Evolutionary conservation across 345 rosid genomes (phyloP), one percentile per base, ranked within the genome.

Genomic region (Eucalyptus pauciflora): DNA sequence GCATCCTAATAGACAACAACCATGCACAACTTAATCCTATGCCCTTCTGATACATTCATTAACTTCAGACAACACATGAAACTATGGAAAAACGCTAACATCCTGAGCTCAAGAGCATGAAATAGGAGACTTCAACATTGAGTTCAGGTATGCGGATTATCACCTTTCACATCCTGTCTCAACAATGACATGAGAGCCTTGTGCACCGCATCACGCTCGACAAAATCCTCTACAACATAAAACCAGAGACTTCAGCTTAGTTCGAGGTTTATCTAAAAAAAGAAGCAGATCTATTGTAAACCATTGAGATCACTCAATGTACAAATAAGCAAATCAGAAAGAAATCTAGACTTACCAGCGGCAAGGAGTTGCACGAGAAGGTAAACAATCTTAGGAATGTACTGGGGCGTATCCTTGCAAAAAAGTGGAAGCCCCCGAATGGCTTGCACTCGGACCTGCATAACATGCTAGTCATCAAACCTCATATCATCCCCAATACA

Each of bases 101-200:
- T 46, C 86, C 54, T 16, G 89, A 49, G 27, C 87, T 37, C 52
- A 81, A 20, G 13, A 52, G 85, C 41, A 29, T 80, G 50, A 25
- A 58, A 41, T 10, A 37, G 86, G 45, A 33, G 46, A 43, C 87
- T 58, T 58, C n/a, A 33, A 29, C n/a, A 49, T 89, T 50, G 50
- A 20, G 25, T 43, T 37, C 43, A 58, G 50, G 64, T 17, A 49
- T 14, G 79, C 13, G 37, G 37, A 49, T 80, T 89, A 86, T 89
- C 92, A 98, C 99, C 99, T 96, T 98, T 97, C 50, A 95, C 96
- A 92, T 98, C 99, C 94, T 97, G 99, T 93, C 99, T 94, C 94
- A 97, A 86, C 91, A 98, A 88, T 54, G 99, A 96, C 99, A 98
- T 95, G 62, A 98, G 94, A 85, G 99, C 99, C 92, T 97, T 97